Conservation (phyloP, 148 eudicot species). For the Spergularia marina region DNA sequence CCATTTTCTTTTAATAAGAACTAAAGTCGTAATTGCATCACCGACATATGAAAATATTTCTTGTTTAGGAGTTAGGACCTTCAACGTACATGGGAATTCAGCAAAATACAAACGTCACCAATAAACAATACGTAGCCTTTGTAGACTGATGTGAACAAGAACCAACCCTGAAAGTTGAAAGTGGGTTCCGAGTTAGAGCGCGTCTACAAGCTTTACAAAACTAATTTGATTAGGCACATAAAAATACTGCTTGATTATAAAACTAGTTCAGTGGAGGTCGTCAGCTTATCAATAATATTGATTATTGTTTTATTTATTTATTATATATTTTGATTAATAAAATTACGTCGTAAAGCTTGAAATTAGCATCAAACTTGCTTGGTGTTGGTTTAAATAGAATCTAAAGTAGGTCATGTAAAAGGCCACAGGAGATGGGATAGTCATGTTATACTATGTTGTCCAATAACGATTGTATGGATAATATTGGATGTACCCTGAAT, state of each 20-base stretch:
- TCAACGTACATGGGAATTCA: conserved; percentile 6
- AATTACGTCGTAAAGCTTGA: neutral
- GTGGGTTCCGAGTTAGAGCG: conserved; percentile 18
- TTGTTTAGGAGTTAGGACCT: conserved; percentile 1
- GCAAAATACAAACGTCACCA: conserved; percentile 24
- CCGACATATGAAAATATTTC: conserved; percentile 13
- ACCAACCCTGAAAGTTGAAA: conserved; percentile 15
- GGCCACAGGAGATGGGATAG: conserved; percentile 13
- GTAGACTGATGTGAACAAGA: conserved; percentile 18
- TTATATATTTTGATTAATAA: neutral
- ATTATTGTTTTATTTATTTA: neutral
- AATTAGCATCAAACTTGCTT: conserved; percentile 21
- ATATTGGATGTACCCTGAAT: neutral
- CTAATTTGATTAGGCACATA: conserved; percentile 2
- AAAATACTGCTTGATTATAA: conserved; percentile 10
- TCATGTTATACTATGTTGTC: conserved; percentile 18
- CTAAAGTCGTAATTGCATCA: neutral
- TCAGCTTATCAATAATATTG: neutral
- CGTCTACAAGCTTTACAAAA: neutral
- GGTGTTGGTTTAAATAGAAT: conserved; percentile 25
- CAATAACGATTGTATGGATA: neutral
- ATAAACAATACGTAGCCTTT: conserved; percentile 14
- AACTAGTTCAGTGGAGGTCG: conserved; percentile 20
- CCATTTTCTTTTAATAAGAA: no score
- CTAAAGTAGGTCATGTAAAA: conserved; percentile 21